Evolutionary conservation across 805 yeast genomes (phyloP).

Genomic region (Wickerhamiella nectarea): DNA sequence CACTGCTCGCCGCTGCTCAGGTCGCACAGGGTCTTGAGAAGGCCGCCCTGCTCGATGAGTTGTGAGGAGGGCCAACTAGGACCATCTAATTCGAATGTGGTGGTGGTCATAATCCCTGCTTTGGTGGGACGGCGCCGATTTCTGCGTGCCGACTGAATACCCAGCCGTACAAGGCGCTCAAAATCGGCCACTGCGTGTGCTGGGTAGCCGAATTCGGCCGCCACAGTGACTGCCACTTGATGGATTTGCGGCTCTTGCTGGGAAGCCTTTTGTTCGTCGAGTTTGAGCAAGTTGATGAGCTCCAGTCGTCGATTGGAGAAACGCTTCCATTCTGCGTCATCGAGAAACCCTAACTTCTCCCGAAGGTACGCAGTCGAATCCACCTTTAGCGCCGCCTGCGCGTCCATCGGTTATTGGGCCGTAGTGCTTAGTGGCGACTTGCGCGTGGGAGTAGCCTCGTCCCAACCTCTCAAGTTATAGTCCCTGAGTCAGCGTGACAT

Average conservation of each 20-base stretch:
- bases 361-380: conserved; percentile 41
- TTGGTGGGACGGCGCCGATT: conserved; percentile 35
- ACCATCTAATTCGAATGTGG: not conserved
- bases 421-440: too few relatives aligned
- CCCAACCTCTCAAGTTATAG: too few relatives aligned
- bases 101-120: conserved; percentile 2
- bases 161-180: conserved; percentile 82
- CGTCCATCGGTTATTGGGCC: not conserved
- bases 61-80: not conserved
- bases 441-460: too few relatives aligned
- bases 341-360: conserved; percentile 53
- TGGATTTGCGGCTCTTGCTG: conserved; percentile 80
- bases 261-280: conserved; percentile 63
- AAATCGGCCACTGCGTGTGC: conserved; percentile 51
- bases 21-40: not conserved
- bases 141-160: conserved; percentile 83
- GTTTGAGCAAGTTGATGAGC: conserved; percentile 60
- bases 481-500: too few relatives aligned
- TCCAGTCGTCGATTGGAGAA: conserved; percentile 85
- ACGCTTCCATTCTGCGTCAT: conserved; percentile 75
- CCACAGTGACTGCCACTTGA: conserved; percentile 60
- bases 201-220: conserved; percentile 67
- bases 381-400: conserved; percentile 2
- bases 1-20: not conserved
- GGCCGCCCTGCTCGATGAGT: not conserved